Percentiles rank a stretch among this genome's conserved stretches.
Evolutionary conservation across 345 rosid genomes (phyloP).

Genomic region (Pugionium cornutum): DNA sequence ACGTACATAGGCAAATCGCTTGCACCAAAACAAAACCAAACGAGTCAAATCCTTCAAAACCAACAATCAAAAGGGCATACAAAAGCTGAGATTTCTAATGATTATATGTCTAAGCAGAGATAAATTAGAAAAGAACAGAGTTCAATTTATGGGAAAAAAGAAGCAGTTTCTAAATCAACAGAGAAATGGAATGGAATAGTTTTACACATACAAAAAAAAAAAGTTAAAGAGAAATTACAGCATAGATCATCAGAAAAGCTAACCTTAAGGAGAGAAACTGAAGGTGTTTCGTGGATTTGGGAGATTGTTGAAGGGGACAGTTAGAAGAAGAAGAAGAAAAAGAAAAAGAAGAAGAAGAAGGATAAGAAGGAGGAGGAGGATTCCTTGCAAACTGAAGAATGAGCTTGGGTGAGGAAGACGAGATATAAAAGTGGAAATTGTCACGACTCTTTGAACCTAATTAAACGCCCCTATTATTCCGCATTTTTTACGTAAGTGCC

Average conservation of each 20-base stretch:
- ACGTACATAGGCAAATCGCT: not conserved
- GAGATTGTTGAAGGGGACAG: constrained; percentile 18
- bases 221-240: constrained; percentile 1
- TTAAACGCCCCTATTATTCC: not conserved
- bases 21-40: constrained; percentile 7
- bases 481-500: constrained; percentile 20
- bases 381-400: constrained; percentile 29
- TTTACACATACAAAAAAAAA: not conserved
- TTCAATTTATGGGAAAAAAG: not conserved
- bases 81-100: not conserved
- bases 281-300: not conserved
- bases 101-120: constrained; percentile 3
- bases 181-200: constrained; percentile 13
- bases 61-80: constrained; percentile 15
- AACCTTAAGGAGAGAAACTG: constrained; percentile 29
- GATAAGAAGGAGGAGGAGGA: not conserved
- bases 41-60: constrained; percentile 17
- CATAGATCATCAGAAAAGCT: constrained; percentile 24
- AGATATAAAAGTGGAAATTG: constrained; percentile 30
- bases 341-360: not conserved
- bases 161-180: not conserved
- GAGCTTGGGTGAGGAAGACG: constrained; percentile 34
- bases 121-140: not conserved
- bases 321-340: constrained; percentile 23
- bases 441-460: constrained; percentile 25